A percentile compares a stretch with the other conserved stretches of the same genome.
Conservation (phyloP, 495 filamentous ascomycete genomes). For the Penicillium bialowiezense region DNA sequence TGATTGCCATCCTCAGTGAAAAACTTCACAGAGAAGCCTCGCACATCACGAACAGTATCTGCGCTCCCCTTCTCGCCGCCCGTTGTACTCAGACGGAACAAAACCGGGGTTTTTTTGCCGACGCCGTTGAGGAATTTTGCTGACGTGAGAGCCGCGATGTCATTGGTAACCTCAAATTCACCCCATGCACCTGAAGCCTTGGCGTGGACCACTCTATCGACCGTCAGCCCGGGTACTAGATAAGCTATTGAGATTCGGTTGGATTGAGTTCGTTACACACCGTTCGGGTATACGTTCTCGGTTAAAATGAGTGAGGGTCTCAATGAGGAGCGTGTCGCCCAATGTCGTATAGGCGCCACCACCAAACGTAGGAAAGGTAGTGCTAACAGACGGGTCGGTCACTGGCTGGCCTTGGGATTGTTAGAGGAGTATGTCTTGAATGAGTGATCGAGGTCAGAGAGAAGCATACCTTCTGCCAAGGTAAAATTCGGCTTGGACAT, state of each 20-base stretch:
- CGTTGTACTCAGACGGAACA: conserved; percentile 61
- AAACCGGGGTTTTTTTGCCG: conserved; percentile 57
- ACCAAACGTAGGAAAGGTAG: conserved; percentile 25
- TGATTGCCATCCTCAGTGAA: conserved; percentile 72
- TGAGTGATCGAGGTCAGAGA: not conserved
- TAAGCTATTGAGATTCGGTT: not conserved
- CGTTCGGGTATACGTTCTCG: conserved; percentile 57
- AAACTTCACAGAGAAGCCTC: conserved; percentile 67
- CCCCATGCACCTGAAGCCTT: conserved; percentile 71
- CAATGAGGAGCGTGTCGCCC: conserved; percentile 27
- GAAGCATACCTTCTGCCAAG: conserved; percentile 20
- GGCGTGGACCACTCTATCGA: conserved; percentile 61
- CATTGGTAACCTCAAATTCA: conserved; percentile 60
- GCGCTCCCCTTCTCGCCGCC: conserved; percentile 57
- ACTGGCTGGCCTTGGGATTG: conserved; percentile 24
- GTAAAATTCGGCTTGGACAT: conserved; percentile 21
- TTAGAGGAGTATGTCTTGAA: conserved; percentile 3
- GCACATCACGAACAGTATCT: conserved; percentile 59
- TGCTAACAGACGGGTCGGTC: conserved; percentile 24
- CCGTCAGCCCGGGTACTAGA: not conserved
- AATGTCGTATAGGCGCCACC: conserved; percentile 26
- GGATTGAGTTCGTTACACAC: not conserved
- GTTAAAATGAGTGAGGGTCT: conserved; percentile 48
- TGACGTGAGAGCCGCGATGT: conserved; percentile 32
- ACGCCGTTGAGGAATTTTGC: conserved; percentile 50